phyloP scores from a whole-genome alignment of 1,139 yeast genomes.

The Martiniozyma asiatica region DNA sequence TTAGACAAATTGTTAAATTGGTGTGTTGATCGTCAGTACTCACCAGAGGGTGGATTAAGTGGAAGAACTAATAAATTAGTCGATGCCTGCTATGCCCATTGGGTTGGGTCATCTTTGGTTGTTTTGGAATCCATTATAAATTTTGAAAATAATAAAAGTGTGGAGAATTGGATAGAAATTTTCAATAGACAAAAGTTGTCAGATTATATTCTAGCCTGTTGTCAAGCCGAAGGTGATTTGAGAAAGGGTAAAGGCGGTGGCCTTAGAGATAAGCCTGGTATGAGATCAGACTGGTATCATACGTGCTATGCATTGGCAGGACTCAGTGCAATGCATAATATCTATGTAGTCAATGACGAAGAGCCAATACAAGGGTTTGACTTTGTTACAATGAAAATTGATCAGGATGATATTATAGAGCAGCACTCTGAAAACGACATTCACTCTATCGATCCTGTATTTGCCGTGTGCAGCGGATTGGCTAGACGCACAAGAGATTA shows the following conservation, averaged over 20 bases:
- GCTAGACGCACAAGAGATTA: conserved; percentile 10
- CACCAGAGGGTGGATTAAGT: conserved; percentile 70
- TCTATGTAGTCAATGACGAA: conserved; percentile 22
- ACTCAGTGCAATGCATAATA: conserved; percentile 53
- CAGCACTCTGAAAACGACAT: conserved; percentile 10
- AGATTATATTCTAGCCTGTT: conserved; percentile 60
- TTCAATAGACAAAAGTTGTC: conserved; percentile 46
- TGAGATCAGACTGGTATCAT: conserved; percentile 74
- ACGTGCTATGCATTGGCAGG: conserved; percentile 80
- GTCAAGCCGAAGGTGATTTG: conserved; percentile 46
- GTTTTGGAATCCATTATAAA: conserved; percentile 43
- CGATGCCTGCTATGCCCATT: conserved; percentile 91
- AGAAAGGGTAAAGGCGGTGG: no score
- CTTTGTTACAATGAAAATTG: conserved; percentile 17
- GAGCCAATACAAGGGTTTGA: conserved; percentile 22
- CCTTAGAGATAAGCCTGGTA: conserved; percentile 79
- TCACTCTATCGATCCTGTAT: conserved; percentile 31
- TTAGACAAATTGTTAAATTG: conserved; percentile 41
- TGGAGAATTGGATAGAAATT: conserved; percentile 15
- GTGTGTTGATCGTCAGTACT: conserved; percentile 58
- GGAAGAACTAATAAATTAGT: conserved; percentile 91
- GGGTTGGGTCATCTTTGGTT: conserved; percentile 80
- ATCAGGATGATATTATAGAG: conserved; percentile 22
- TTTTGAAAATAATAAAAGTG: conserved; percentile 5
- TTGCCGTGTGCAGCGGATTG: conserved; percentile 29